These are phyloP conservation scores for Cercospora beticola DNA, from an alignment of 2,329 filamentous ascomycete genomes.

Conservation along the genomic window DNA sequence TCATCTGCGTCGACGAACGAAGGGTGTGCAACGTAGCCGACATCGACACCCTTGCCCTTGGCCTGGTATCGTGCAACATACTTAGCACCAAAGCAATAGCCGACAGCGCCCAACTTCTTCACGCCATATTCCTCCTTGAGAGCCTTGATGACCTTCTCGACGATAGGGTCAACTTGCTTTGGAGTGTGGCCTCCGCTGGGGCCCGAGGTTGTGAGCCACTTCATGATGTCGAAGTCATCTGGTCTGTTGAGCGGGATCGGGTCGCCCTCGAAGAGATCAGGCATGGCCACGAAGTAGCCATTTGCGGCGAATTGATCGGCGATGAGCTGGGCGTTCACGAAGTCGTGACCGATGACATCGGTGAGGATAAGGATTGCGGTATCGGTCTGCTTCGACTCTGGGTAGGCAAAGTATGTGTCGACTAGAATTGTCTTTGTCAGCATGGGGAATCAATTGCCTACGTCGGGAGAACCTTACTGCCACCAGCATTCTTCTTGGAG, in stretches of 20 bases:
- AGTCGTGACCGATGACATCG: constrained; percentile 60
- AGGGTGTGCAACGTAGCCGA: constrained; percentile 73
- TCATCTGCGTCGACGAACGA: constrained; percentile 67
- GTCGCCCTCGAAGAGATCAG: constrained; percentile 71
- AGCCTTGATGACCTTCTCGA: constrained; percentile 50
- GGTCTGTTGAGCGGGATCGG: constrained; percentile 56
- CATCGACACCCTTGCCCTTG: constrained; percentile 58
- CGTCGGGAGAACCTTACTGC: constrained; percentile 28
- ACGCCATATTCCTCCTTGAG: constrained; percentile 52
- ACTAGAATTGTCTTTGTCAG: constrained; percentile 41
- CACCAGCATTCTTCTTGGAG: constrained; percentile 37
- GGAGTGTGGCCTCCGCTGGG: constrained; percentile 42
- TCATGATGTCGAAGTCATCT: constrained; percentile 50
- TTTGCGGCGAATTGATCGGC: constrained; percentile 74
- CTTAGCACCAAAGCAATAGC: constrained; percentile 54
- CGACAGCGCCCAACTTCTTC: constrained; percentile 46
- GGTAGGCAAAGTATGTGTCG: constrained; percentile 57
- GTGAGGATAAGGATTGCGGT: constrained; percentile 58
- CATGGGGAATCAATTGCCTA: neutral
- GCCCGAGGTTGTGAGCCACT: constrained; percentile 47
- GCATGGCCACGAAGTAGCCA: constrained; percentile 67
- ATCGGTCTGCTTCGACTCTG: constrained; percentile 53
- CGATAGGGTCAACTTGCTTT: constrained; percentile 53
- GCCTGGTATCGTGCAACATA: constrained; percentile 63
- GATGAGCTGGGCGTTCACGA: constrained; percentile 56